A percentile compares a stretch with the other conserved stretches of the same genome.
phyloP scores from a whole-genome alignment of 139 green algal genomes.

The Raphidocelis subcapitata region DNA sequence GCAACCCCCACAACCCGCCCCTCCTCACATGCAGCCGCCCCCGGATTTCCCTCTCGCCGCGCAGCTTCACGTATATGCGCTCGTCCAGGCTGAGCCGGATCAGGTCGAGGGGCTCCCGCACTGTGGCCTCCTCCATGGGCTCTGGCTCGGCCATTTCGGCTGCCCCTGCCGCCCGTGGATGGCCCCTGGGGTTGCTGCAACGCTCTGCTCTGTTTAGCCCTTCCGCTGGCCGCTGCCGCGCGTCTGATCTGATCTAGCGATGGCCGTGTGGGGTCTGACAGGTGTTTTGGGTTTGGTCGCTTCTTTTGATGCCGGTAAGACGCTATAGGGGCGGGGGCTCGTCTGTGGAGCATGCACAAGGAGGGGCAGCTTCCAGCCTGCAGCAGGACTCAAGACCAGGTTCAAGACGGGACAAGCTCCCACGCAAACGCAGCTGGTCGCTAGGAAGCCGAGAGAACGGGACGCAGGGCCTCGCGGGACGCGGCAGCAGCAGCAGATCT shows the following conservation, averaged over 20 bases:
- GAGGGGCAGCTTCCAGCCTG: too few species aligned
- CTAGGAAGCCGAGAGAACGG: too few species aligned
- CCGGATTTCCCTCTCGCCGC: constrained; percentile 90
- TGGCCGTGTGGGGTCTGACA: background rate
- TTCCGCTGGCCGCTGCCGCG: background rate
- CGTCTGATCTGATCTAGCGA: background rate
- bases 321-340: too few species aligned
- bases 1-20: background rate
- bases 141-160: constrained; percentile 12
- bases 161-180: background rate
- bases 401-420: too few species aligned
- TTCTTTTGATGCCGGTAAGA: too few species aligned
- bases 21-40: constrained; percentile 88
- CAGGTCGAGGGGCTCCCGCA: constrained; percentile 97
- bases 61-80: constrained; percentile 94
- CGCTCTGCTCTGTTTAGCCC: background rate
- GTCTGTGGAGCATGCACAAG: too few species aligned
- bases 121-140: constrained; percentile 76
- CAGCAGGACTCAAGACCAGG: too few species aligned
- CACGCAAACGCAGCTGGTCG: too few species aligned
- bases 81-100: constrained; percentile 93
- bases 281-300: too few species aligned
- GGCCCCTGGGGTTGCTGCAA: background rate
- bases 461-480: too few species aligned
- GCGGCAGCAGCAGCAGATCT: too few species aligned